Conservation (phyloP, 73 alveolate genomes). For the Symbiodinium natans region DNA sequence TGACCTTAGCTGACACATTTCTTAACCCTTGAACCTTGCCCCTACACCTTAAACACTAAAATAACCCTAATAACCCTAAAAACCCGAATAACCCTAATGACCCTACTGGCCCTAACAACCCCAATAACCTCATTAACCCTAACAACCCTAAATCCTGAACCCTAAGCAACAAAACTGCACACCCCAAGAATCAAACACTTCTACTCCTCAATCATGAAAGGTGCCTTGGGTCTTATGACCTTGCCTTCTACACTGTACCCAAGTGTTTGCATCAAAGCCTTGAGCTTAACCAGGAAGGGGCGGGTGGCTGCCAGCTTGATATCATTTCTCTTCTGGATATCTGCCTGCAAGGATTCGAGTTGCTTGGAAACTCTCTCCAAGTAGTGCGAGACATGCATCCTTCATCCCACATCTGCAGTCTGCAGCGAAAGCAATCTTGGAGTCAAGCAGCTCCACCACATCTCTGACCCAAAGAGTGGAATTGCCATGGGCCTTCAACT, state of each 20-base stretch:
- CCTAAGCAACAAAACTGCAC: not conserved
- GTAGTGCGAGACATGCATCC: not conserved
- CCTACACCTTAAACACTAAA: too few relatives aligned
- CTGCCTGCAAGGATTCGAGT: slow-evolving; percentile 12
- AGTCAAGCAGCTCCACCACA: slow-evolving; percentile 17
- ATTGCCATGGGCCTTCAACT: slow-evolving; percentile 4
- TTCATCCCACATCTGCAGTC: not conserved
- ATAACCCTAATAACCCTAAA: too few relatives aligned
- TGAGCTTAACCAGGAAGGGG: not conserved
- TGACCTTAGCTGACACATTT: too few relatives aligned
- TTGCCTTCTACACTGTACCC: not conserved
- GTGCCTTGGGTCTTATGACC: not conserved
- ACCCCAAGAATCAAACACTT: not conserved
- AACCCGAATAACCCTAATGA: too few relatives aligned
- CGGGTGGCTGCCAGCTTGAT: slow-evolving; percentile 21
- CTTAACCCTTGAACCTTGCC: too few relatives aligned
- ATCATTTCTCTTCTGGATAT: not conserved
- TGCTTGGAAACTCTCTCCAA: not conserved
- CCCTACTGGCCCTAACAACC: too few relatives aligned
- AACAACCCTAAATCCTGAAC: not conserved
- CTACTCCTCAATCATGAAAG: not conserved
- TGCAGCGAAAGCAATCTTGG: not conserved
- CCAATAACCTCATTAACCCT: too few relatives aligned
- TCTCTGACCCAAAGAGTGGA: not conserved
- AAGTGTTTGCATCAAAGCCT: not conserved